Evolutionary conservation across 768 basidiomycete genomes (phyloP), one percentile per base, ranked within the genome.

Genomic region (Leccinum incarnatum): DNA sequence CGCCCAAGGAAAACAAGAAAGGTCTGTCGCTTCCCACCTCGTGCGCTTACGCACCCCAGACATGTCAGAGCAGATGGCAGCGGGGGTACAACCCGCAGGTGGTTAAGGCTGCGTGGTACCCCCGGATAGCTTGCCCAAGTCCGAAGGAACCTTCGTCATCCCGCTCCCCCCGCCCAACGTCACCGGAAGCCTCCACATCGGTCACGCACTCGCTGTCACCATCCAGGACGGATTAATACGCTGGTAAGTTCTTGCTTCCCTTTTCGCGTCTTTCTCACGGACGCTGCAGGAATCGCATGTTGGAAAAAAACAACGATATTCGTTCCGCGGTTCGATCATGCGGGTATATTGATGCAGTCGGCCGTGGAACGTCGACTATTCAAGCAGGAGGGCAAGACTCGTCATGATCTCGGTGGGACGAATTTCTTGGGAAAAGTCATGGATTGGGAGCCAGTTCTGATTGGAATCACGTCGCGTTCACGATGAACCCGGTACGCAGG

Each of bases 271-370:
- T 8, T 29, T 1, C 29, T 29, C 29, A 29, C 29, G 29, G 29
- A 29, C 29, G 29, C 29, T 29, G 29, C 29, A 29, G 29, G 93
- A 93, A 95, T 72, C 93, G 96, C 40, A 99, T 98, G 97, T 77
- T 89, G 45, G 8, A 95, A 96, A 1, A 91, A 88, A 93, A 23
- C 91, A 10, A 89, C 91, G 0, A 79, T 98, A 1, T 98, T 89
- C 68, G 83, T 87, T 2, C 97, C 97, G 0, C 95, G 97, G 15
- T 99, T 95, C 69, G 96, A 99, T 74, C 97, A 99, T 67, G 97
- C 97, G 0, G 95, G 96, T 57, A 98, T 99, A 60, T 95, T 95
- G 0, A 98, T 95, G 0, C 97, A 99, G 75, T 92, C 91, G 49
- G 95, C 98, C 19, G 95, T 98, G 1, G 97, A 98, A 73, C 94